Evolutionary conservation across 179 eudicot genomes (phyloP).

Genomic region (Kewa caespitosa): DNA sequence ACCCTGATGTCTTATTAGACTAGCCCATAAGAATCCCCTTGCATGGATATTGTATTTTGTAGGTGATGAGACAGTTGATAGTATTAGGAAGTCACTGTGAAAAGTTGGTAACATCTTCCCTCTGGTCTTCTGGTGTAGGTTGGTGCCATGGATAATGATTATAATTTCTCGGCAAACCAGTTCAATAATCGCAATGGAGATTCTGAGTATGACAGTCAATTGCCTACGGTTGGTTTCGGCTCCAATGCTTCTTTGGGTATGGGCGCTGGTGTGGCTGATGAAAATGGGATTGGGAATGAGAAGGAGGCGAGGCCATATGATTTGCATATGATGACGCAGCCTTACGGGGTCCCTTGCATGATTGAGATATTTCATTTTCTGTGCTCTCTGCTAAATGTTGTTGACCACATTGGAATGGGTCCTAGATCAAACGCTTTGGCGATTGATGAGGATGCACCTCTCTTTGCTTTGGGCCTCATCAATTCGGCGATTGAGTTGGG

Average conservation of each 20-base stretch:
- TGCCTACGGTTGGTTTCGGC: conserved; percentile 34
- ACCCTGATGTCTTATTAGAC: background rate
- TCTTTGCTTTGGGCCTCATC: conserved; percentile 65
- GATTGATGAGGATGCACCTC: conserved; percentile 65
- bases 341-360: conserved; percentile 65
- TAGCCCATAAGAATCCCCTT: background rate
- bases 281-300: conserved; percentile 40
- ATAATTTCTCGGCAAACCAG: conserved; percentile 31
- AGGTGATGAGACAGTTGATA: background rate
- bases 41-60: background rate
- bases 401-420: conserved; percentile 53
- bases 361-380: conserved; percentile 66
- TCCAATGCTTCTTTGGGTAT: conserved; percentile 31
- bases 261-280: conserved; percentile 41
- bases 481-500: conserved; percentile 71
- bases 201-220: conserved; percentile 46
- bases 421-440: conserved; percentile 54
- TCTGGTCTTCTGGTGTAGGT: conserved; percentile 38
- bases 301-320: conserved; percentile 46
- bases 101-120: conserved; percentile 1
- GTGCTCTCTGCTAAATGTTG: conserved; percentile 60
- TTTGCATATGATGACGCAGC: conserved; percentile 53
- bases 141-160: conserved; percentile 39
- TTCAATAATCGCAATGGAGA: conserved; percentile 38
- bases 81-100: background rate